Conservation (phyloP, 2,329 filamentous ascomycete genomes). For the Colletotrichum noveboracense region DNA sequence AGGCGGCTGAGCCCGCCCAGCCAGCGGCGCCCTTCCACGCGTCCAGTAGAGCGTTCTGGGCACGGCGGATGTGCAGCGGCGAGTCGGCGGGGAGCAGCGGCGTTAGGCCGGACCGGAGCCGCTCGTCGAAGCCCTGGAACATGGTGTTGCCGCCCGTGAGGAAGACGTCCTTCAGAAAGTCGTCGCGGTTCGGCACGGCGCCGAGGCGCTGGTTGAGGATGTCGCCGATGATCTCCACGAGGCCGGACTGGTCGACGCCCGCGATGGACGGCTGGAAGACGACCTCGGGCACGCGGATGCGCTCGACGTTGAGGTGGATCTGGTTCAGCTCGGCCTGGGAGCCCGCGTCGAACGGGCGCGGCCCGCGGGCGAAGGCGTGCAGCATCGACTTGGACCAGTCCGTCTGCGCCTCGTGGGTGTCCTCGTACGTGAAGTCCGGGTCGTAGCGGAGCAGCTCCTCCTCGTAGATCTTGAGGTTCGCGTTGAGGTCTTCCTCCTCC, state of each 20-base stretch:
- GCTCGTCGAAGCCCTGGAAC: slow-evolving; percentile 85
- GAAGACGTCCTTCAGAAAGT: slow-evolving; percentile 86
- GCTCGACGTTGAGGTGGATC: slow-evolving; percentile 94
- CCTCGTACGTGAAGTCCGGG: slow-evolving; percentile 86
- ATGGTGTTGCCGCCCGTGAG: slow-evolving; percentile 92
- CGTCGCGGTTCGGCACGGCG: slow-evolving; percentile 61
- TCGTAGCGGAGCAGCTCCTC: slow-evolving; percentile 86
- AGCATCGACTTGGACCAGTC: slow-evolving; percentile 95
- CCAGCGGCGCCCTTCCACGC: slow-evolving; percentile 92
- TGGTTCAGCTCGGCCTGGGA: slow-evolving; percentile 83
- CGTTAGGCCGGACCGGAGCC: slow-evolving; percentile 74
- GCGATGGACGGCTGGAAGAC: slow-evolving; percentile 93
- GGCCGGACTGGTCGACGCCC: slow-evolving; percentile 89
- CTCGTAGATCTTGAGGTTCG: slow-evolving; percentile 78
- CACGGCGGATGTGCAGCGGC: slow-evolving; percentile 73
- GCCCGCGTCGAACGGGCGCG: slow-evolving; percentile 82
- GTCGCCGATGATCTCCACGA: slow-evolving; percentile 90
- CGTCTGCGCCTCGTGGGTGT: slow-evolving; percentile 88
- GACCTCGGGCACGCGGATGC: slow-evolving; percentile 91
- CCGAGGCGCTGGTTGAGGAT: slow-evolving; percentile 85
- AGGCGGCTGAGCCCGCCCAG: slow-evolving; percentile 72
- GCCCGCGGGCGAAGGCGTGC: slow-evolving; percentile 88
- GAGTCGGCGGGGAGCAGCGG: slow-evolving; percentile 74
- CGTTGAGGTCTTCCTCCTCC: slow-evolving; percentile 86
- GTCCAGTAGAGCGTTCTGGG: slow-evolving; percentile 79